phyloP scores from a whole-genome alignment of 2,329 filamentous ascomycete species.

The Xylariaceae sp. region DNA sequence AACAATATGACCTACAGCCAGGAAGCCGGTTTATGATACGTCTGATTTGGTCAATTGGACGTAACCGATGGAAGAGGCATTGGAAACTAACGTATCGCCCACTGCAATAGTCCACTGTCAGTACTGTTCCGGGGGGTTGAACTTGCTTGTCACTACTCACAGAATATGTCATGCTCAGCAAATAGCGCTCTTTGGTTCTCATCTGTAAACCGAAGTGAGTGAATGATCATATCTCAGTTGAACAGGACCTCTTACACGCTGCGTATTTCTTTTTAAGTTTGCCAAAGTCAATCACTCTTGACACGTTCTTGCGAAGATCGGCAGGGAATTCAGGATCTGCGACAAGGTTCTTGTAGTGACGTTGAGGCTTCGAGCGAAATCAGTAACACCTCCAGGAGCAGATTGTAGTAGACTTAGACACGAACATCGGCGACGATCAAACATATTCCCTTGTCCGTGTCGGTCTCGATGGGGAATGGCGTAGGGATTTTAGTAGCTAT shows the following conservation, averaged over 20 bases:
- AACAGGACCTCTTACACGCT: conserved; percentile 47
- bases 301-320: conserved; percentile 62
- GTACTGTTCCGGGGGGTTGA: not conserved
- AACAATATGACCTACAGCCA: conserved; percentile 36
- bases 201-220: conserved; percentile 34
- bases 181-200: conserved; percentile 81
- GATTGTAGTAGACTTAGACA: not conserved
- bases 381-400: conserved; percentile 2
- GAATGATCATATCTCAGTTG: not conserved
- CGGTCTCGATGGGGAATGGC: conserved; percentile 69
- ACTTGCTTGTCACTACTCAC: conserved; percentile 7
- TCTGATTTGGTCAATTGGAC: conserved; percentile 4
- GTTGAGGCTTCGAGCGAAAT: conserved; percentile 35
- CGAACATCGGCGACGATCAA: conserved; percentile 68
- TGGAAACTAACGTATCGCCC: conserved; percentile 62
- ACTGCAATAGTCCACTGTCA: conserved; percentile 36
- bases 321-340: conserved; percentile 67
- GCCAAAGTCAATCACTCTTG: conserved; percentile 71
- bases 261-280: conserved; percentile 82
- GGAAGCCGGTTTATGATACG: conserved; percentile 73
- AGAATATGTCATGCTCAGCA: conserved; percentile 85
- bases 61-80: not conserved
- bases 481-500: conserved; percentile 69
- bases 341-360: conserved; percentile 77
- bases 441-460: conserved; percentile 57